phyloP scores from a whole-genome alignment of 106 monocot genomes.

The Acorus calamus region DNA sequence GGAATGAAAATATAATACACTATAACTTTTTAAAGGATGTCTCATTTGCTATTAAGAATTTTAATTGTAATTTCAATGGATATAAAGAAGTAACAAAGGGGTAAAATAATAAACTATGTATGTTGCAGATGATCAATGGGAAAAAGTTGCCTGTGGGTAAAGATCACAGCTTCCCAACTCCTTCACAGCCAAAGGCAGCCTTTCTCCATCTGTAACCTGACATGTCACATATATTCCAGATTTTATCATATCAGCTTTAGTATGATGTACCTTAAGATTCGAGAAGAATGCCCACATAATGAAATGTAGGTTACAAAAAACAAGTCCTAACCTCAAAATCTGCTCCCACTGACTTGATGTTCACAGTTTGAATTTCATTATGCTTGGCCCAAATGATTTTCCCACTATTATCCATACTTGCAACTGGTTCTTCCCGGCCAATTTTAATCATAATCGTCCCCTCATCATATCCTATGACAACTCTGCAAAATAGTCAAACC shows the following conservation, averaged over 20 bases:
- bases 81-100: no score
- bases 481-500: constrained; percentile 26
- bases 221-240: background rate
- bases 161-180: constrained; percentile 98
- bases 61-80: no score
- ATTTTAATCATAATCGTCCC: constrained; percentile 99
- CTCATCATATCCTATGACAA: constrained; percentile 98
- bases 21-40: no score
- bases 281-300: background rate
- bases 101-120: no score
- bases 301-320: background rate
- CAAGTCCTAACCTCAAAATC: constrained; percentile 56
- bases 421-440: constrained; percentile 90
- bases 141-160: constrained; percentile 70
- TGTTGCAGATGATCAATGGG: no score
- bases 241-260: background rate
- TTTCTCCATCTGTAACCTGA: constrained; percentile 91
- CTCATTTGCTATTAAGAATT: no score
- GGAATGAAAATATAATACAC: no score
- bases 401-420: constrained; percentile 92
- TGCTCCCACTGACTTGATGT: constrained; percentile 76
- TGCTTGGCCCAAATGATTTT: constrained; percentile 99
- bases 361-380: constrained; percentile 97
- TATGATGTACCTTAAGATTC: background rate
- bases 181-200: constrained; percentile 86